phyloP scores from a whole-genome alignment of 345 rosid genomes.

The Clausena lansium region DNA sequence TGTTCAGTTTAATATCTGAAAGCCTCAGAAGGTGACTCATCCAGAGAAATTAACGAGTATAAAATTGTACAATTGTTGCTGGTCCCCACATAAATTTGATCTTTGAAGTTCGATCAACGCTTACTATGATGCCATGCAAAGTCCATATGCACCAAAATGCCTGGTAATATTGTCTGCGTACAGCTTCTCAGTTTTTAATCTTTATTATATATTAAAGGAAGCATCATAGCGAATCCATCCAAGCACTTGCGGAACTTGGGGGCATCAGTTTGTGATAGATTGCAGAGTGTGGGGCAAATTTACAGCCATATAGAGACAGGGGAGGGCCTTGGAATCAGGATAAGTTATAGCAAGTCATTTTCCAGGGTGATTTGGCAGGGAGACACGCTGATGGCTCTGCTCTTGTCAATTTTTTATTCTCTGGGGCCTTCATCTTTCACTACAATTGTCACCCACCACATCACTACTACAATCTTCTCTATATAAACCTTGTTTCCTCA shows the following conservation, averaged over 20 bases:
- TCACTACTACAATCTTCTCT: neutral
- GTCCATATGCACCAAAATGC: too few relatives aligned
- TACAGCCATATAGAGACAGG: constrained; percentile 12
- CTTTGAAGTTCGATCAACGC: neutral
- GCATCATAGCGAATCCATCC: constrained; percentile 3
- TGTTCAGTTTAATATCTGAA: too few relatives aligned
- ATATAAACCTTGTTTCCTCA: neutral
- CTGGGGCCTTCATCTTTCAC: constrained; percentile 20
- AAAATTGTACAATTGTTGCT: too few relatives aligned
- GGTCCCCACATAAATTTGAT: neutral
- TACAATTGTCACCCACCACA: constrained; percentile 14
- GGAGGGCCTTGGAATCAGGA: constrained; percentile 23
- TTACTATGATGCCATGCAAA: too few relatives aligned
- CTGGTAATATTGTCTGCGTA: neutral
- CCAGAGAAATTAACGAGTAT: too few relatives aligned
- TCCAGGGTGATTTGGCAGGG: constrained; percentile 38
- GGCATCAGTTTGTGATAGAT: constrained; percentile 5
- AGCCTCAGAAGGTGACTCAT: too few relatives aligned
- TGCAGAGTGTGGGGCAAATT: constrained; percentile 24
- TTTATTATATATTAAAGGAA: neutral
- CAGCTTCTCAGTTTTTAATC: neutral
- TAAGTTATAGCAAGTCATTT: constrained; percentile 24
- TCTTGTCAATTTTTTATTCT: constrained; percentile 35
- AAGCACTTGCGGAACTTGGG: constrained; percentile 18
- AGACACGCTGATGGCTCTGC: constrained; percentile 32